Conservation (phyloP, 257 asterid genomes). For the Solanum habrochaites region DNA sequence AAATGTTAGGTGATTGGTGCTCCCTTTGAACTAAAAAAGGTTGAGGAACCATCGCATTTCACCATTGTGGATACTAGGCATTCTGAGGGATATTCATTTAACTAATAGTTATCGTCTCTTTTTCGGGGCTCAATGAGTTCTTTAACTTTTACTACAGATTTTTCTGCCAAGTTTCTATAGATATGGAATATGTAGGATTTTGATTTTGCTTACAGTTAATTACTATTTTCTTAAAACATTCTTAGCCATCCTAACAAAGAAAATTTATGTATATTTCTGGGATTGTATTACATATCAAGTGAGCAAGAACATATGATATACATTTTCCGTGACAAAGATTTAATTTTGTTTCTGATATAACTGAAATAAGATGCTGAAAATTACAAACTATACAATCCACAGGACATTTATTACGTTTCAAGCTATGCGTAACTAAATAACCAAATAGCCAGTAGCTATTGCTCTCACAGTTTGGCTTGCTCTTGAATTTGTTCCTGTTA, state of each 20-base stretch:
- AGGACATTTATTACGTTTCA: neutral
- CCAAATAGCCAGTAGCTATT: neutral
- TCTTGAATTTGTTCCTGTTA: slow-evolving; percentile 87
- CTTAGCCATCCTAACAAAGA: neutral
- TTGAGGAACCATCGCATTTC: neutral
- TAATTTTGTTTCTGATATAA: neutral
- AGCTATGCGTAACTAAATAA: neutral
- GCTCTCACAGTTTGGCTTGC: slow-evolving; percentile 45
- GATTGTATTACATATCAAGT: neutral
- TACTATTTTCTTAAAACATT: neutral
- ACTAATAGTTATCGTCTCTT: neutral
- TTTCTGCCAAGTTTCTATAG: neutral
- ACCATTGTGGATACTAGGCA: neutral
- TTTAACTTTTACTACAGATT: no score
- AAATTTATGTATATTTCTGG: neutral
- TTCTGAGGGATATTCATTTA: neutral
- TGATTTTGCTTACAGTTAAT: neutral
- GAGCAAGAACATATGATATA: neutral
- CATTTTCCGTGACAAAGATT: neutral
- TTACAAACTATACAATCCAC: neutral
- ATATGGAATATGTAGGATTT: neutral
- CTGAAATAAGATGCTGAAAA: neutral
- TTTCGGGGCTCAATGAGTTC: no score
- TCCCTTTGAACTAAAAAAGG: neutral
- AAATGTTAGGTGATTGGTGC: neutral